Conservation (phyloP, 306 rosid genomes). For the Sphenostylis stenocarpa region DNA sequence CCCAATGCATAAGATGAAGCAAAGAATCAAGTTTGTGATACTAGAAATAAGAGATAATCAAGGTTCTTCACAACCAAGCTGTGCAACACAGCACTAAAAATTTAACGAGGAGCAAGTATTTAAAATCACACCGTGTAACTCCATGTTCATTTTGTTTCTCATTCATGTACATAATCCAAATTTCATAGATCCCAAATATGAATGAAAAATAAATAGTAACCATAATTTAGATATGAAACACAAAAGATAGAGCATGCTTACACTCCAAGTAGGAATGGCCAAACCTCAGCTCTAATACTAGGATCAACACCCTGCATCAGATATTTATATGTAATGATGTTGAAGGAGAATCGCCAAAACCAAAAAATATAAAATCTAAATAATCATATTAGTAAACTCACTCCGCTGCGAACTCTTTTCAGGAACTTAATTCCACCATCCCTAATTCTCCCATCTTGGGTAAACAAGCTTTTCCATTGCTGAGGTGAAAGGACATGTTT, state of each 20-base stretch:
- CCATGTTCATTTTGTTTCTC: not conserved
- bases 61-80: conserved; percentile 8
- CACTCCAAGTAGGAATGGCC: conserved; percentile 99
- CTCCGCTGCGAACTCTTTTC: conserved; percentile 98
- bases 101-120: conserved; percentile 10
- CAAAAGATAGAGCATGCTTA: conserved; percentile 49
- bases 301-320: conserved; percentile 90
- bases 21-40: conserved; percentile 13
- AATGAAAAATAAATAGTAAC: conserved; percentile 1
- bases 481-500: conserved; percentile 78
- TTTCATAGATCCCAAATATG: conserved; percentile 21
- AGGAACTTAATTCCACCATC: conserved; percentile 90
- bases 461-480: conserved; percentile 77
- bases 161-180: not conserved
- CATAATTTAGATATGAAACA: conserved; percentile 16
- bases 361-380: not conserved
- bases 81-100: not conserved
- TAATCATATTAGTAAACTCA: conserved; percentile 50
- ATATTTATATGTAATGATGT: conserved; percentile 31
- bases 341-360: conserved; percentile 21
- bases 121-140: not conserved
- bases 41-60: not conserved
- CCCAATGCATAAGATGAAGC: conserved; percentile 11
- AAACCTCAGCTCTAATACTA: conserved; percentile 86
- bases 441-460: conserved; percentile 78